A percentile compares a stretch with the other conserved stretches of the same genome.
Evolutionary conservation across 23 red algal genomes (phyloP).

Genomic region (Agarophyton chilense): DNA sequence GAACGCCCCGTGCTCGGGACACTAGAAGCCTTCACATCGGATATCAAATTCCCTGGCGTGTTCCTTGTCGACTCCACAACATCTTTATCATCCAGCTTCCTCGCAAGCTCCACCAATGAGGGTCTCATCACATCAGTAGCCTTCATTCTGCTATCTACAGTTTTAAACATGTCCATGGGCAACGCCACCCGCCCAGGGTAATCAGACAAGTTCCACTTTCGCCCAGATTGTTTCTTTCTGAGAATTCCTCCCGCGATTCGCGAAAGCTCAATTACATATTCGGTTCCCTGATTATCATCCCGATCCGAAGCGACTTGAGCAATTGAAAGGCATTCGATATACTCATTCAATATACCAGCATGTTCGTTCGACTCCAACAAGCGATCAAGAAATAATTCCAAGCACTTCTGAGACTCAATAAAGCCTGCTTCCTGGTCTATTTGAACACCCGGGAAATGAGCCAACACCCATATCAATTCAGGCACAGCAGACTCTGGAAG

Average conservation of each 20-base stretch:
- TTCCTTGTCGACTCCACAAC: conserved; percentile 14
- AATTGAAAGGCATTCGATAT: conserved; percentile 54
- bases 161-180: conserved; percentile 62
- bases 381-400: conserved; percentile 58
- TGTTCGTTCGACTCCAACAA: conserved; percentile 64
- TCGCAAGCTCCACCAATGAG: conserved; percentile 41
- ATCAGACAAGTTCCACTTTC: conserved; percentile 63
- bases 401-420: conserved; percentile 44
- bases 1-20: not conserved
- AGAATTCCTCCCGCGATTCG: conserved; percentile 51
- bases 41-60: not conserved
- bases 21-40: conserved; percentile 3
- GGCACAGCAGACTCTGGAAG: conserved; percentile 59
- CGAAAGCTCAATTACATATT: conserved; percentile 33
- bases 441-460: conserved; percentile 57
- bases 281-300: conserved; percentile 8
- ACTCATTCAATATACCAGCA: conserved; percentile 56
- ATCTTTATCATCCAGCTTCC: conserved; percentile 32
- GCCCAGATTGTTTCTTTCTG: conserved; percentile 42
- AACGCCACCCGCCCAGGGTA: conserved; percentile 25
- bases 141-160: conserved; percentile 6
- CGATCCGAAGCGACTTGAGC: conserved; percentile 50
- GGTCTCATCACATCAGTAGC: conserved; percentile 25
- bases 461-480: conserved; percentile 56
- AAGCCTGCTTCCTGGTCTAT: conserved; percentile 57